Evolutionary conservation across 805 yeast genomes (phyloP).

Genomic region (Kazachstania viticola): DNA sequence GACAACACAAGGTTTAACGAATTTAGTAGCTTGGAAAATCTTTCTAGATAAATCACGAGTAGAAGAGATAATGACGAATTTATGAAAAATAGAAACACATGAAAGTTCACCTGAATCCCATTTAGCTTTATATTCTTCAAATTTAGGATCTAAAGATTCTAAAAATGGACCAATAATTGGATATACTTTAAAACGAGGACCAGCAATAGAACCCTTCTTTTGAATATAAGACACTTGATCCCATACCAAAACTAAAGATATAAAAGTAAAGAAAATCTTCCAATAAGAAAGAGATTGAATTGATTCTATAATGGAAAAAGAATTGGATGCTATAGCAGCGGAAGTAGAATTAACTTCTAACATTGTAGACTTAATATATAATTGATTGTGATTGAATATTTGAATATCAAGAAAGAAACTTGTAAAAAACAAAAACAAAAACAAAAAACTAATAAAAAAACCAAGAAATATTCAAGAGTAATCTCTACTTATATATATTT

Average conservation of each 20-base stretch:
- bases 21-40: conserved; percentile 71
- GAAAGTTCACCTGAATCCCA: conserved; percentile 93
- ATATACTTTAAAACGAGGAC: conserved; percentile 80
- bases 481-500: too few species aligned
- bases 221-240: conserved; percentile 73
- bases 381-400: too few species aligned
- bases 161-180: conserved; percentile 94
- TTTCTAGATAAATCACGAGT: conserved; percentile 82
- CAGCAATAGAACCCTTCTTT: conserved; percentile 81
- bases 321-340: background rate
- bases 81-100: conserved; percentile 96
- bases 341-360: too few species aligned
- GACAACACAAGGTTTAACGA: conserved; percentile 94
- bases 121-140: conserved; percentile 82
- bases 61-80: conserved; percentile 90
- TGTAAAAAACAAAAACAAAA: too few species aligned
- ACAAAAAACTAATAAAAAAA: too few species aligned
- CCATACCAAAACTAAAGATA: conserved; percentile 41
- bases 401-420: too few species aligned
- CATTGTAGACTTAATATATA: too few species aligned
- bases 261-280: conserved; percentile 36
- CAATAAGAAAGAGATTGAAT: conserved; percentile 37
- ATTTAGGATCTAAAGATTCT: conserved; percentile 90
- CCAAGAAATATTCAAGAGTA: too few species aligned
- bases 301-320: conserved; percentile 1